Evolutionary conservation across 257 asterid species (phyloP).

Genomic region (Capsicum rhomboideum): DNA sequence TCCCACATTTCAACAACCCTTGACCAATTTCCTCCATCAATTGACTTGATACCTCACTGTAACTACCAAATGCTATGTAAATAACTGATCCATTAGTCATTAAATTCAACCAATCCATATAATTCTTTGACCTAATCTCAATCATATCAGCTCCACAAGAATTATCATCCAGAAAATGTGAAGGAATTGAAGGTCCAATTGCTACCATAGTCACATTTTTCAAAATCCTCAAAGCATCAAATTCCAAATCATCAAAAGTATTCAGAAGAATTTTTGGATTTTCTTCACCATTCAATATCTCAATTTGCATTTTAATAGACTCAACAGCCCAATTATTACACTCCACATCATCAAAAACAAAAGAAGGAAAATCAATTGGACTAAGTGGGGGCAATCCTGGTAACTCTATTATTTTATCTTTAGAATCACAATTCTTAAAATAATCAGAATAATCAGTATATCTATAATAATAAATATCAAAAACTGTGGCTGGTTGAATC

Average conservation of each 20-base stretch:
- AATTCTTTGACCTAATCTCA: background rate
- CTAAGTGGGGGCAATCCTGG: background rate
- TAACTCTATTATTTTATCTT: background rate
- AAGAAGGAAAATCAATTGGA: slow-evolving; percentile 1
- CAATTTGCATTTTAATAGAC: background rate
- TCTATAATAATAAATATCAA: slow-evolving; percentile 6
- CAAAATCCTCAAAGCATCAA: background rate
- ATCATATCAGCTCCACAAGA: background rate
- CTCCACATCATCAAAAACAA: slow-evolving; percentile 1
- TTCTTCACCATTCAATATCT: background rate
- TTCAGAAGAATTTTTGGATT: slow-evolving; percentile 3
- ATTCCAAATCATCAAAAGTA: slow-evolving; percentile 9
- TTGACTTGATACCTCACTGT: background rate
- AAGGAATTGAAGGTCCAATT: slow-evolving; percentile 6
- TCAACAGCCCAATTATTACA: background rate
- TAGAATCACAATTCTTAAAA: background rate
- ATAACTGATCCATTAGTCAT: slow-evolving; percentile 3
- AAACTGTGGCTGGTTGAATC: slow-evolving; percentile 2
- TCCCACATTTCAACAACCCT: slow-evolving; percentile 11
- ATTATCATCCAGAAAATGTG: slow-evolving; percentile 6
- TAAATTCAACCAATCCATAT: slow-evolving; percentile 4
- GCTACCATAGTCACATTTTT: background rate
- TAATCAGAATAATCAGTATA: background rate
- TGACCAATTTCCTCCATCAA: slow-evolving; percentile 12
- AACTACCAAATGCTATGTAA: slow-evolving; percentile 14